Percentiles rank a stretch among this genome's conserved stretches.
These are phyloP conservation scores for Quillaja saponaria DNA, from an alignment of 306 rosid species.

Conservation along the genomic window DNA sequence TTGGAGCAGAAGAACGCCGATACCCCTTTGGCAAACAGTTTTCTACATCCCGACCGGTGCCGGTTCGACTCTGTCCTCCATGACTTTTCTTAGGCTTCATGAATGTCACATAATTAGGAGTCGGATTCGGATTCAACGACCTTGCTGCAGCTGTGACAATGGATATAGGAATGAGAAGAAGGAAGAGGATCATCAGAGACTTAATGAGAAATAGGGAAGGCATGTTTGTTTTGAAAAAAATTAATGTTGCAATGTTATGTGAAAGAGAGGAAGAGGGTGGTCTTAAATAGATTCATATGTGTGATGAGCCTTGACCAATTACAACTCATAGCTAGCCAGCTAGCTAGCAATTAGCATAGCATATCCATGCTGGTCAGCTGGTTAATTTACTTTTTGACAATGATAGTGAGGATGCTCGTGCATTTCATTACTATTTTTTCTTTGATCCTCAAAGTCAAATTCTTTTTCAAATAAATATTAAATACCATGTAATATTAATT, in stretches of 20 bases:
- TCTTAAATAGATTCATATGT: constrained; percentile 70
- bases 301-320: too few relatives aligned
- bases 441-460: neutral
- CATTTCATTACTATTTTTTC: constrained; percentile 34
- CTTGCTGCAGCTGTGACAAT: constrained; percentile 30
- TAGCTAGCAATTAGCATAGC: too few relatives aligned
- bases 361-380: constrained; percentile 35
- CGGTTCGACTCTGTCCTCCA: constrained; percentile 8
- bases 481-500: too few relatives aligned
- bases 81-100: constrained; percentile 36
- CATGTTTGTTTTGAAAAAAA: constrained; percentile 27
- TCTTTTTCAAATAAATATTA: too few relatives aligned
- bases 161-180: constrained; percentile 37
- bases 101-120: constrained; percentile 28
- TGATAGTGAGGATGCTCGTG: constrained; percentile 47
- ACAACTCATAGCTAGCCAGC: constrained; percentile 54
- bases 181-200: constrained; percentile 25
- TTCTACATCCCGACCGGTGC: constrained; percentile 31
- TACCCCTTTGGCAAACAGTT: constrained; percentile 66
- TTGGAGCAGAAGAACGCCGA: constrained; percentile 58
- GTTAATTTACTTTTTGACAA: constrained; percentile 43
- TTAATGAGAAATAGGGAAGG: constrained; percentile 14
- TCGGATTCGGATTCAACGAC: constrained; percentile 35
- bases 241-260: constrained; percentile 15
- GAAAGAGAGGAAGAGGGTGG: constrained; percentile 10